Evolutionary conservation across 148 eudicot species (phyloP), one percentile per base, ranked within the genome.

Genomic region (Diospyros lotus): DNA sequence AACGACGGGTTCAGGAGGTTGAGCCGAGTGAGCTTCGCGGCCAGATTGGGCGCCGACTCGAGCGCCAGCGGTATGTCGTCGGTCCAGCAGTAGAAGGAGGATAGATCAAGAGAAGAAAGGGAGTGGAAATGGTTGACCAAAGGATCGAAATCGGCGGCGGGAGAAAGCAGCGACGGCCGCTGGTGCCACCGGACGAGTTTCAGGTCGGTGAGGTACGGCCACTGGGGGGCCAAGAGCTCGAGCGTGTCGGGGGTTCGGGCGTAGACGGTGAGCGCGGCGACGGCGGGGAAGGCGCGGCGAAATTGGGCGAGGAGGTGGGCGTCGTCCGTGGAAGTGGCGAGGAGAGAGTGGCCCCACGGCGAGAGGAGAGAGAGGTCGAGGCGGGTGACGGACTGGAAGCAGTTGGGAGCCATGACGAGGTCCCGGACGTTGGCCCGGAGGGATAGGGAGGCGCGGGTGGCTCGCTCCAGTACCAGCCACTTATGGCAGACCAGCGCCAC

Each of bases 141-240:
- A 0, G 77, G 15, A 0, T 69, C 5, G 17, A 92, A 81, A 17
- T 94, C 97, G 2, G 85, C 67, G 4, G 97, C 97, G 28, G 28
- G 28, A 4, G 75, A 56, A 0, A 75, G 79, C 1, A 41, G 18
- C 1, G 73, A 82, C 0, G 98, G 97, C 2, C 97, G 76, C 79
- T 81, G 94, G 48, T 95, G 99, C 90, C 93, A 92, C 3, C 99
- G 73, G 39, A 95, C 86, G 15, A 92, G 91, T 85, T 91, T 95
- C 13, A 93, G 42, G 0, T 67, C 50, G 0, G 64, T 17, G 1
- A 90, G 12, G 0, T 28, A 3, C 0, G 78, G 82, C 82, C 89
- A 95, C 38, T 75, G 77, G 0, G 84, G 80, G 9, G 79, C 53
- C 2, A 92, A 54, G 3, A 84, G 79, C 5, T 81, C 65, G 17